Conservation (phyloP, 345 rosid species). For the Cardamine resedifolia region DNA sequence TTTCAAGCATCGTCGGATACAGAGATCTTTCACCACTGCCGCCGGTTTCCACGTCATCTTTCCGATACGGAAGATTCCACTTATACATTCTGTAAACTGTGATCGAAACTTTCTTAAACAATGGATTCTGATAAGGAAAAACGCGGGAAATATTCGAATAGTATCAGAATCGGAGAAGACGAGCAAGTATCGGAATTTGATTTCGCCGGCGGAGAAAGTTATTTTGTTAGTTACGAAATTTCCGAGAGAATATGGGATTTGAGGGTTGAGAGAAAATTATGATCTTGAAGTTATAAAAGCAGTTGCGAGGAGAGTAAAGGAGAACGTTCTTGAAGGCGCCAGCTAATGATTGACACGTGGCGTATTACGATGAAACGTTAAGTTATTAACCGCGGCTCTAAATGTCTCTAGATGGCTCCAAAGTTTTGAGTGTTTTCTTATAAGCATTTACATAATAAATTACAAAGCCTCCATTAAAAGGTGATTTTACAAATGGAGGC, state of each 20-base stretch:
- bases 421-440: neutral
- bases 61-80: conserved; percentile 53
- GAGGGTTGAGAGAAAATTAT: neutral
- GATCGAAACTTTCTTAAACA: neutral
- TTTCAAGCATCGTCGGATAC: conserved; percentile 81
- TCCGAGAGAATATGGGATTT: neutral
- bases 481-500: too few relatives aligned
- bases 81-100: conserved; percentile 18
- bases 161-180: neutral
- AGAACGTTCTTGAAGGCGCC: conserved; percentile 32
- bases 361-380: neutral
- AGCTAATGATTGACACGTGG: conserved; percentile 18
- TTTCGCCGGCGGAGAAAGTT: neutral
- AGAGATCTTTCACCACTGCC: conserved; percentile 51
- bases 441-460: too few relatives aligned
- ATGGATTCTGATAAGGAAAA: neutral
- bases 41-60: conserved; percentile 57
- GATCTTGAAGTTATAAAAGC: conserved; percentile 16
- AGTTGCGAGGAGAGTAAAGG: conserved; percentile 23
- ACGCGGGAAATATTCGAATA: neutral
- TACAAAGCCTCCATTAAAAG: too few relatives aligned
- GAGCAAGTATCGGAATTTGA: neutral
- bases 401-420: conserved; percentile 18
- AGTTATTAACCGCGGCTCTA: neutral
- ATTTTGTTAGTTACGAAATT: neutral